Base-by-base conservation (phyloP, 352 stramenopile genomes). In the Pythium phragmitis region DNA sequence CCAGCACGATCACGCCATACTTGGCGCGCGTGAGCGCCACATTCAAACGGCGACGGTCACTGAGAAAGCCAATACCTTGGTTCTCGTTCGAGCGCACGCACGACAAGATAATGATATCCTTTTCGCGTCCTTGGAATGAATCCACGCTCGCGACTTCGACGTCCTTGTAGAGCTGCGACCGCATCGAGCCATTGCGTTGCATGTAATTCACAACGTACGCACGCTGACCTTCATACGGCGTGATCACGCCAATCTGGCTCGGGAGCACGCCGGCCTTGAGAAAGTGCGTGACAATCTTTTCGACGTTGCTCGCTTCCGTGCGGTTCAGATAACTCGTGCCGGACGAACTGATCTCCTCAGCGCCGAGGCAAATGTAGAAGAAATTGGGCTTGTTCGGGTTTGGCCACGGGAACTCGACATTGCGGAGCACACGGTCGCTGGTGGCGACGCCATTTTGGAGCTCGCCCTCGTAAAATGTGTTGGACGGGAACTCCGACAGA, bases 391-490 rank as follows among this genome's bases (percentile, higher is more conserved):
- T 98, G 65, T 85, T 95, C 23, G 94, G 88, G 56, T 98, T 96
- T 4, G 98, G 98, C 97, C 97, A 99, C 42, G 96, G 96, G 70
- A 99, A 99, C 23, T 98, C 91, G 6, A 98, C 84, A 42, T 80
- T 87, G 11, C 70, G 73, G 1, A 92, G 69, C 36, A 93, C 72
- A 4, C 98, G 92, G 65, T 99, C 97, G 50, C 82, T 91, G 39
- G 98, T 96, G 2, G 91, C 96, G 2, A 99, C 96, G 46, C 98
- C 98, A 69, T 99, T 99, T 74, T 99, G 96, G 47, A 99, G 78
- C 63, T 96, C 97, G 51, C 98, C 98, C 72, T 99, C 98, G 70
- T 99, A 99, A 68, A 99, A 99, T 69, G 96, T 98, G 67, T 99
- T 99, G 11, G 96, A 99, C 6, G 97, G 97, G 67, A 99, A 99